A percentile compares a stretch with the other conserved stretches of the same genome.
These are phyloP conservation scores for Talaromyces adpressus DNA, from an alignment of 495 filamentous ascomycete genomes.

Conservation along the genomic window DNA sequence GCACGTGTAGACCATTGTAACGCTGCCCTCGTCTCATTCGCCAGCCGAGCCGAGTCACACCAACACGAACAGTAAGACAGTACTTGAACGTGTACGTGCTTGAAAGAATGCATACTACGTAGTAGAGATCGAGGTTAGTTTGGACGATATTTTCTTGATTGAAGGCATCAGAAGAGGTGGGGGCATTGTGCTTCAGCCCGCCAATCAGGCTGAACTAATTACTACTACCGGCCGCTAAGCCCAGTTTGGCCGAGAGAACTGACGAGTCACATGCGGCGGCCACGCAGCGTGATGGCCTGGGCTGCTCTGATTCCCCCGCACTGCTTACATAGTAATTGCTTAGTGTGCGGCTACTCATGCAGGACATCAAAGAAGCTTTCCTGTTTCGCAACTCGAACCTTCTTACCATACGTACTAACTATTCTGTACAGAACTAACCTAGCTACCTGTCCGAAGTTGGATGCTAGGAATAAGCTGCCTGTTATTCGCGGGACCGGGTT, in stretches of 20 bases:
- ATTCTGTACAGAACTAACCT: no score
- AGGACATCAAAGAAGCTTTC: neutral
- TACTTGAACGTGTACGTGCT: neutral
- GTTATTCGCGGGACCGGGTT: neutral
- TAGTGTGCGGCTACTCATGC: neutral
- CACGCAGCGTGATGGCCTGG: neutral
- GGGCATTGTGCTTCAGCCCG: neutral
- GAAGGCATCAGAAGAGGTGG: neutral
- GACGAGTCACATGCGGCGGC: neutral
- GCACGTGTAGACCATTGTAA: neutral
- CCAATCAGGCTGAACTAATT: neutral
- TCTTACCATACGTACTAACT: no score
- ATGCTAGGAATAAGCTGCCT: neutral
- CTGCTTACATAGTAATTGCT: neutral
- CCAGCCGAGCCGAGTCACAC: neutral
- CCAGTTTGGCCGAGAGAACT: neutral
- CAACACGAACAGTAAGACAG: neutral
- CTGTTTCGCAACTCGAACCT: neutral
- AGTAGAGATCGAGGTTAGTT: no score
- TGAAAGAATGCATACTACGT: neutral
- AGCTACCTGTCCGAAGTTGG: neutral
- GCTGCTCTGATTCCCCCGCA: neutral
- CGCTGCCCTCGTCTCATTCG: neutral
- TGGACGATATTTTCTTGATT: neutral
- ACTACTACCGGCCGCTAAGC: neutral